Evolutionary conservation across 345 rosid species (phyloP).

Genomic region (Brassica cretica): DNA sequence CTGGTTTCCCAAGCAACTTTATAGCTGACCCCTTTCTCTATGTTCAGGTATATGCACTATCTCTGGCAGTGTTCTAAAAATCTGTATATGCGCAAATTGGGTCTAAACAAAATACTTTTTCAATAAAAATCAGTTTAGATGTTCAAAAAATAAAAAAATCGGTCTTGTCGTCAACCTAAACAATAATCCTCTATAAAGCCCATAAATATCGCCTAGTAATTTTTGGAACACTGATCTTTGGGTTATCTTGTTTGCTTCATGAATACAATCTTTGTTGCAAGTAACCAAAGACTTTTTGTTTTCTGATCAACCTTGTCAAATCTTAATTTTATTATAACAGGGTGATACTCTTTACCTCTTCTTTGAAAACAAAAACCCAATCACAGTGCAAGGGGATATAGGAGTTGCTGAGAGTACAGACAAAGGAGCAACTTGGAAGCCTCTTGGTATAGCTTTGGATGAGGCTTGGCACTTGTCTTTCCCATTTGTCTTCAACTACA

Average conservation of each 20-base stretch:
- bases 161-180: too few relatives aligned
- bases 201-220: too few relatives aligned
- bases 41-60: slow-evolving; percentile 54
- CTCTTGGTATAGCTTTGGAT: slow-evolving; percentile 84
- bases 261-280: neutral
- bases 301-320: neutral
- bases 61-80: too few relatives aligned
- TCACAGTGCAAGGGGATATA: slow-evolving; percentile 92
- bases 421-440: slow-evolving; percentile 90
- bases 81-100: too few relatives aligned
- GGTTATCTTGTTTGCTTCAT: neutral
- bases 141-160: too few relatives aligned
- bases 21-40: slow-evolving; percentile 95
- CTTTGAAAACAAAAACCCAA: slow-evolving; percentile 76
- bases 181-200: too few relatives aligned
- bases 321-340: slow-evolving; percentile 38
- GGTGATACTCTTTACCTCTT: slow-evolving; percentile 71
- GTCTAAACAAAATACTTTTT: too few relatives aligned
- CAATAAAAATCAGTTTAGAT: too few relatives aligned
- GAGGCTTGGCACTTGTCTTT: slow-evolving; percentile 96
- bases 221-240: too few relatives aligned
- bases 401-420: slow-evolving; percentile 83
- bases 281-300: neutral
- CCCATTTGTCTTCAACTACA: slow-evolving; percentile 79
- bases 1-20: slow-evolving; percentile 86